Percentiles rank a stretch among this genome's conserved stretches.
Evolutionary conservation across 768 basidiomycete genomes (phyloP).

Genomic region (Lactarius akahatsu): DNA sequence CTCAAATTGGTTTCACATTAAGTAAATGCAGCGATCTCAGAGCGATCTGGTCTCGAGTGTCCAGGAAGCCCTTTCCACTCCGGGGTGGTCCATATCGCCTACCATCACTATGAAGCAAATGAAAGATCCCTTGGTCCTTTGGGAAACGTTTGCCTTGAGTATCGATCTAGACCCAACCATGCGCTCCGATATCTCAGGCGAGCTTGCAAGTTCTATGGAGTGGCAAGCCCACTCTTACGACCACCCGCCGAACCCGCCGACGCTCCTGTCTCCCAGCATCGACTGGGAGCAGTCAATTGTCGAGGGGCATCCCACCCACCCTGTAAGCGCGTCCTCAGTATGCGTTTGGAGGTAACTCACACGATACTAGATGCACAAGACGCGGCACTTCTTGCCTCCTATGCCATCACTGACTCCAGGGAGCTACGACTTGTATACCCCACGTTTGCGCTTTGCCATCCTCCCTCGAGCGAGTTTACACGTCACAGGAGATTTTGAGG

Average conservation of each 20-base stretch:
- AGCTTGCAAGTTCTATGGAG: constrained; percentile 50
- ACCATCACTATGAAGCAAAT: not conserved
- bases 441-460: constrained; percentile 48
- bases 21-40: not conserved
- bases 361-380: constrained; percentile 54
- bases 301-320: constrained; percentile 60
- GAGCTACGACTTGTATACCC: constrained; percentile 49
- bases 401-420: constrained; percentile 47
- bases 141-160: constrained; percentile 44
- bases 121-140: constrained; percentile 41
- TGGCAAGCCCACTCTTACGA: constrained; percentile 58
- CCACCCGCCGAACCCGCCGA: constrained; percentile 46
- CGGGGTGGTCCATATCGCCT: constrained; percentile 12
- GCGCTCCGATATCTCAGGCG: constrained; percentile 44
- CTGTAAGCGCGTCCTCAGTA: constrained; percentile 38
- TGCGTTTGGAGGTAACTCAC: not conserved
- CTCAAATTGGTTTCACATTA: not conserved
- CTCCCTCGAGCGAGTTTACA: constrained; percentile 45
- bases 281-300: constrained; percentile 63
- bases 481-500: constrained; percentile 53
- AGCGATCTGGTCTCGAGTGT: constrained; percentile 6
- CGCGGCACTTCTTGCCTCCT: constrained; percentile 51
- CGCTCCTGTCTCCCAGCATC: constrained; percentile 48
- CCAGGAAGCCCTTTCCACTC: not conserved
- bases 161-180: constrained; percentile 39